Evolutionary conservation across 257 asterid species (phyloP).

Genomic region (Solanum sejunctum): DNA sequence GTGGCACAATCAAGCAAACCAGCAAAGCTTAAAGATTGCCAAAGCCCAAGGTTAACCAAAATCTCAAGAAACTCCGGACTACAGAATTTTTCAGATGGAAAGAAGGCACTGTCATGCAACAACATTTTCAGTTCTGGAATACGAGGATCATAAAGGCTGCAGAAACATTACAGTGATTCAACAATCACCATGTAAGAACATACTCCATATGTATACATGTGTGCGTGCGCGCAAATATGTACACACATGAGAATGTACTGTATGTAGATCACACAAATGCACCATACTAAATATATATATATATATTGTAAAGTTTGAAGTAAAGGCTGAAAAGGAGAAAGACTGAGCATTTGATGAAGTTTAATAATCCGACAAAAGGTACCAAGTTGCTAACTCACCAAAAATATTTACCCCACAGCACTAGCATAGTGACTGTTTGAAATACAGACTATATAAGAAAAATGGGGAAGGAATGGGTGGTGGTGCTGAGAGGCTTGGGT

Average conservation of each 20-base stretch:
- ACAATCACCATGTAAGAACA: not conserved
- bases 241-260: not conserved
- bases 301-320: not conserved
- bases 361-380: not conserved
- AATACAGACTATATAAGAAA: too few relatives aligned
- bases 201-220: not conserved
- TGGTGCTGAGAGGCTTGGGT: too few relatives aligned
- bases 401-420: not conserved
- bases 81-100: conserved; percentile 69
- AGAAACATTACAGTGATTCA: conserved; percentile 7
- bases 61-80: conserved; percentile 57
- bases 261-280: not conserved
- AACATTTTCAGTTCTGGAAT: conserved; percentile 47
- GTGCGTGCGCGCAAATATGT: not conserved
- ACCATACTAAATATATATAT: not conserved
- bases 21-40: conserved; percentile 47
- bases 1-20: conserved; percentile 87
- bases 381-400: not conserved
- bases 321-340: not conserved
- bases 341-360: not conserved
- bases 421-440: too few relatives aligned
- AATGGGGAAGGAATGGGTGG: too few relatives aligned
- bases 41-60: conserved; percentile 65
- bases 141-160: conserved; percentile 96
- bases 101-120: conserved; percentile 58